Conservation (phyloP, 2,329 filamentous ascomycete genomes). For the Chalaropsis ovoidea region DNA sequence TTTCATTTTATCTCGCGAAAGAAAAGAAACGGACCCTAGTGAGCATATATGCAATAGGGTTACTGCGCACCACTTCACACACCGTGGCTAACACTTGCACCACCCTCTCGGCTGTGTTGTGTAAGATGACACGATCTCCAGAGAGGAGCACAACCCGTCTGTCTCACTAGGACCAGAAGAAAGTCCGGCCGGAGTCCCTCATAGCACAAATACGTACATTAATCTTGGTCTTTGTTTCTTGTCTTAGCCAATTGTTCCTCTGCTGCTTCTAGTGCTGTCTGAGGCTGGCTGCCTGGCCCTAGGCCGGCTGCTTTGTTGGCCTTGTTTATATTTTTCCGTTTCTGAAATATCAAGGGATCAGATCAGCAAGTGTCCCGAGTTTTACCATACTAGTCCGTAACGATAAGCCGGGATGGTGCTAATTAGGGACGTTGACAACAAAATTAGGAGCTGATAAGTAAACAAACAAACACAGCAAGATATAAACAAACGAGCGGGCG, state of each 20-base stretch:
- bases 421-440: conserved; percentile 1
- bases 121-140: background rate
- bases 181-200: too few species aligned
- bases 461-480: conserved; percentile 6
- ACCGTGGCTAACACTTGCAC: background rate
- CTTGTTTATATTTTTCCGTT: background rate
- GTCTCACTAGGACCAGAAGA: too few species aligned
- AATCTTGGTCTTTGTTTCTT: background rate
- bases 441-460: conserved; percentile 9
- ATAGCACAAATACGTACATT: too few species aligned
- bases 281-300: background rate
- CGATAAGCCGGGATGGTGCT: conserved; percentile 12
- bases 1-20: background rate
- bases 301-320: background rate
- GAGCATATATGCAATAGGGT: background rate
- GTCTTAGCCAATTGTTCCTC: background rate
- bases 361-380: conserved; percentile 4
- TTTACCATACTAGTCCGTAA: background rate
- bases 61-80: background rate
- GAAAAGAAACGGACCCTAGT: background rate
- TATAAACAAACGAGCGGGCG: conserved; percentile 1
- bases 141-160: background rate
- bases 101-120: background rate
- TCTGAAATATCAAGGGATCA: conserved; percentile 12
- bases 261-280: background rate